Conservation (phyloP, 805 yeast species). For the Ogataea glucozyma region DNA sequence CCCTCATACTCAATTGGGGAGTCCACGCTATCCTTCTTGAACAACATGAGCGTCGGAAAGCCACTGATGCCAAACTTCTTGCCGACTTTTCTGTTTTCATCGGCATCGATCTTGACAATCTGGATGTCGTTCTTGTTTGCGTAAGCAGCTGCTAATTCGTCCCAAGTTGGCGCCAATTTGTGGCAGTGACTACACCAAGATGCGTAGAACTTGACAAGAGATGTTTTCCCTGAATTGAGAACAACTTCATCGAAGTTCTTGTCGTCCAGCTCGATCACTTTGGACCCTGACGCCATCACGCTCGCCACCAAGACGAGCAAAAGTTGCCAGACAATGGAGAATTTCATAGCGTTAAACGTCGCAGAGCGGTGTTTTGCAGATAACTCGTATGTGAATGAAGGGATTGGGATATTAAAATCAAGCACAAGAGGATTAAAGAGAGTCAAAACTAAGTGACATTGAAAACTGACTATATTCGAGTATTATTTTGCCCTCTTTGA, state of each 20-base stretch:
- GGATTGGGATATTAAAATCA: not conserved
- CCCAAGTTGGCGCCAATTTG: constrained; percentile 52
- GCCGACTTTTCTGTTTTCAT: constrained; percentile 51
- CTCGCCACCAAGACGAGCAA: not conserved
- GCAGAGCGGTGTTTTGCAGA: no score
- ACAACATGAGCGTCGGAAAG: constrained; percentile 64
- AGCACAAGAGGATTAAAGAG: not conserved
- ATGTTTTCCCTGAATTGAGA: constrained; percentile 62
- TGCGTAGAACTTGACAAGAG: constrained; percentile 75
- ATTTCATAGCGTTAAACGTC: no score
- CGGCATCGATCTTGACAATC: constrained; percentile 58
- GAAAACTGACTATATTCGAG: no score
- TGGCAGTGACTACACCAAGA: constrained; percentile 76
- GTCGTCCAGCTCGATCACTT: constrained; percentile 46
- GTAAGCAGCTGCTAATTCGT: constrained; percentile 28
- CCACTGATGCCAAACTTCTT: constrained; percentile 55
- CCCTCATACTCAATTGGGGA: constrained; percentile 61
- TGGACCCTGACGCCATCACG: constrained; percentile 2
- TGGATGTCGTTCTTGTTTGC: constrained; percentile 26
- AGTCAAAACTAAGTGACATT: not conserved
- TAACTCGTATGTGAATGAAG: not conserved
- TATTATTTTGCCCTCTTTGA: constrained; percentile 1
- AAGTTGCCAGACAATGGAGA: not conserved
- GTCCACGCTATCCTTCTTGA: constrained; percentile 47
- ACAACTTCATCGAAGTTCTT: constrained; percentile 56